phyloP scores from a whole-genome alignment of 2,329 filamentous ascomycete species.

The Neonectria sp. region DNA sequence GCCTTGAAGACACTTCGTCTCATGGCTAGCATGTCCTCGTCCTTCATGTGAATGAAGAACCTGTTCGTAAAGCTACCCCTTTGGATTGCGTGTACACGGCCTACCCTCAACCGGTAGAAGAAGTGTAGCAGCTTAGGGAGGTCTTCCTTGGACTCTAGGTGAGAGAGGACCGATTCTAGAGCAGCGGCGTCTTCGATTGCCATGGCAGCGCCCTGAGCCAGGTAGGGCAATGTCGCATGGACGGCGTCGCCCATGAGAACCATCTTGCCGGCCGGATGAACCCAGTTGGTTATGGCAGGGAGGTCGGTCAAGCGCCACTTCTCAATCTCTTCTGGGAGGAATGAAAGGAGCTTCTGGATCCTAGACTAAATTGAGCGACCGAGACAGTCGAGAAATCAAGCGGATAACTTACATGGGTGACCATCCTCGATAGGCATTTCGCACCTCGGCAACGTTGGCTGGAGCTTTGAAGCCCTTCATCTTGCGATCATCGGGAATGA shows the following conservation, averaged over 20 bases:
- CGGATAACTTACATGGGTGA: slow-evolving; percentile 14
- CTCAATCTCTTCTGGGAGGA: slow-evolving; percentile 17
- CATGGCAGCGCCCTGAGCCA: slow-evolving; percentile 24
- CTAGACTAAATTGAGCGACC: neutral
- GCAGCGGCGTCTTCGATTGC: slow-evolving; percentile 25
- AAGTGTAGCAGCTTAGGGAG: slow-evolving; percentile 9
- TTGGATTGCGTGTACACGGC: slow-evolving; percentile 19
- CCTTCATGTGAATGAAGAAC: slow-evolving; percentile 29
- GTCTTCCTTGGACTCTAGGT: slow-evolving; percentile 15
- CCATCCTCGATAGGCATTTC: slow-evolving; percentile 22
- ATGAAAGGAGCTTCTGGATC: slow-evolving; percentile 20
- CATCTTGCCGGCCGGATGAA: slow-evolving; percentile 24
- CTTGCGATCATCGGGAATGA: slow-evolving; percentile 22
- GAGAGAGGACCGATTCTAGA: slow-evolving; percentile 8
- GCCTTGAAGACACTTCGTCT: slow-evolving; percentile 17
- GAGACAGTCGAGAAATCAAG: neutral
- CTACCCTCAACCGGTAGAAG: slow-evolving; percentile 19
- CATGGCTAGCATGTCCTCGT: slow-evolving; percentile 17
- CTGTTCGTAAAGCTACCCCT: slow-evolving; percentile 22
- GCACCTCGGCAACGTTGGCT: slow-evolving; percentile 21
- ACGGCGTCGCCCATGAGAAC: slow-evolving; percentile 27
- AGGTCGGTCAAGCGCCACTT: slow-evolving; percentile 28
- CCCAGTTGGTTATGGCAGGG: slow-evolving; percentile 19
- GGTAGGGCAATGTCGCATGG: slow-evolving; percentile 22
- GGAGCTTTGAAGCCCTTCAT: slow-evolving; percentile 26